These are phyloP conservation scores for Gossypium davidsonii DNA, from an alignment of 441 rosid species.

Conservation along the genomic window DNA sequence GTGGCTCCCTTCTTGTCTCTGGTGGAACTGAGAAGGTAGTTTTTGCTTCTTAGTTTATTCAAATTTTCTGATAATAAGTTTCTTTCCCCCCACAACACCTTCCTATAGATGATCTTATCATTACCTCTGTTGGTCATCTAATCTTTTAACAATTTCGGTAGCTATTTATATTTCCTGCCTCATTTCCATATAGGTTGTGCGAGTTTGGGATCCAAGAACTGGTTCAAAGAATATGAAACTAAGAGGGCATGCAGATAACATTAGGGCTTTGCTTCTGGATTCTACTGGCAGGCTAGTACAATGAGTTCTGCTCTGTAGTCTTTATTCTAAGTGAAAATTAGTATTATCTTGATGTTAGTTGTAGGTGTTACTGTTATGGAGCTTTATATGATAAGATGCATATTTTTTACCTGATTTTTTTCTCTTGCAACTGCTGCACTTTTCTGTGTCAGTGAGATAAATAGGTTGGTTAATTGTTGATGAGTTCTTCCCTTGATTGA, in stretches of 20 bases:
- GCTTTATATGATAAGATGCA: background rate
- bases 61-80: background rate
- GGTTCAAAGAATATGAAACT: conserved; percentile 95
- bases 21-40: conserved; percentile 99
- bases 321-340: background rate
- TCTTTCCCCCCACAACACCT: background rate
- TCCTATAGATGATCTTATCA: background rate
- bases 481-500: background rate
- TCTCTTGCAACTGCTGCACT: conserved; percentile 1
- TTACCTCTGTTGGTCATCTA: background rate
- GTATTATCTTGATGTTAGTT: background rate
- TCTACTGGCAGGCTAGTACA: conserved; percentile 75
- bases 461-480: background rate
- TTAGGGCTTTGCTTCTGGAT: conserved; percentile 89
- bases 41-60: background rate
- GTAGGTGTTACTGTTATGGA: background rate
- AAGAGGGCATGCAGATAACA: conserved; percentile 94
- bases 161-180: conserved; percentile 1
- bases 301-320: conserved; percentile 9
- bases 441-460: background rate
- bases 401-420: background rate
- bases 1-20: conserved; percentile 83
- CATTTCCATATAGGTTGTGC: conserved; percentile 65
- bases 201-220: conserved; percentile 98
- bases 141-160: background rate